Evolutionary conservation across 2,329 filamentous ascomycete species (phyloP).

Genomic region (Aspergillus brasiliensis): DNA sequence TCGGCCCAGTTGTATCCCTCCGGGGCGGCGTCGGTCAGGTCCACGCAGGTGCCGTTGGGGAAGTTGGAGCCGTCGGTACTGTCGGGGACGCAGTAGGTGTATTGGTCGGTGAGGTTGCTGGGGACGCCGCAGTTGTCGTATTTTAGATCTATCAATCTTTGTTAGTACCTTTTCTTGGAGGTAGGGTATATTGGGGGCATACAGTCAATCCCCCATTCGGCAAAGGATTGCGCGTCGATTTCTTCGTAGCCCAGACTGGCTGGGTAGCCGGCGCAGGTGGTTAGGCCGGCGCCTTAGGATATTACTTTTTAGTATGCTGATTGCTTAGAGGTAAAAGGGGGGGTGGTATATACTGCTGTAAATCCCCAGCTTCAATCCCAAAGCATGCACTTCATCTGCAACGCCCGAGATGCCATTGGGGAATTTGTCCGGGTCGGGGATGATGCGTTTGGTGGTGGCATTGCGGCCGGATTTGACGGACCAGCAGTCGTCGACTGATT

Average conservation of each 20-base stretch:
- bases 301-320: neutral
- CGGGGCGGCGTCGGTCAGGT: conserved; percentile 41
- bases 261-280: conserved; percentile 60
- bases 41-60: conserved; percentile 47
- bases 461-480: conserved; percentile 48
- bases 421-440: conserved; percentile 55
- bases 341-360: conserved; percentile 52
- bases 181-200: conserved; percentile 2
- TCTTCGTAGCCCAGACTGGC: conserved; percentile 60
- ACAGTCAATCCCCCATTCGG: conserved; percentile 61
- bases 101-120: conserved; percentile 41
- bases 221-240: conserved; percentile 60
- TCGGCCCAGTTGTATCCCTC: conserved; percentile 54
- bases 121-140: conserved; percentile 59
- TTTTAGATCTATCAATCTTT: conserved; percentile 50
- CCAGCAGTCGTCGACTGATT: conserved; percentile 64
- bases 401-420: conserved; percentile 60
- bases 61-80: conserved; percentile 33
- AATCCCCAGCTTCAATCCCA: conserved; percentile 65
- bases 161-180: neutral
- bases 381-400: conserved; percentile 56
- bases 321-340: no score
- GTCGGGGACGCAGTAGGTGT: conserved; percentile 46
- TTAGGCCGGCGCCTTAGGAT: conserved; percentile 33
- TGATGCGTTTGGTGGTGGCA: conserved; percentile 46